Evolutionary conservation across 2,329 filamentous ascomycete genomes (phyloP), one percentile per base, ranked within the genome.

Genomic region (Colletotrichum lindemuthianum): DNA sequence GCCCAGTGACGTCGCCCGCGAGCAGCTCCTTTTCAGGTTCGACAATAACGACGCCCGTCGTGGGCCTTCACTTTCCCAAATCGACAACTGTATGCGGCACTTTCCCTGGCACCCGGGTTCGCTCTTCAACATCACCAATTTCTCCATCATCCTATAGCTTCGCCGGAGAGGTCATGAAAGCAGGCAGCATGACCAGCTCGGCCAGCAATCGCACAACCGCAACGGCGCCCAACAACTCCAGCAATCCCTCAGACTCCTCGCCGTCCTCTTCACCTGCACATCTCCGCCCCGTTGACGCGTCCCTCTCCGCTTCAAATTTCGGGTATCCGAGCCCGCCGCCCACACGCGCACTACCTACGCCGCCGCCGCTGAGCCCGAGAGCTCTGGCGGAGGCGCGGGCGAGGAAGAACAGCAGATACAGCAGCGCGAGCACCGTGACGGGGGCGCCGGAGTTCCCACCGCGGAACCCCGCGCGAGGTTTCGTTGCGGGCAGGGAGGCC

Each of bases 281-380:
- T 2, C 72, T 74, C 1, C 72, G 78, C 2, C 76, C 76, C 1
- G 76, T 78, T 50, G 76, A 78, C 16, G 60, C 65, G 3, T 72
- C 73, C 3, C 71, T 79, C 5, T 75, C 77, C 66, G 77, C 79
- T 6, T 76, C 78, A 0, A 76, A 76, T 33, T 69, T 74, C 2
- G 70, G 73, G 73, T 3, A 73, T 69, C 24, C 78, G 16, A 80
- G 81, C 0, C 81, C 83, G 0, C 81, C 82, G 0, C 82, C 83
- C 0, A 80, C 67, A 6, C 74, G 77, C n/a, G 79, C 79, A 3
- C 75, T 84, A 3, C 80, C 81, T 0, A 68, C 70, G 1, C 73
- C 74, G 6, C 75, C 76, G 0, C 67, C 70, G 6, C 44, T 58
- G 8, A 63, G 40, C 11, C 63, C 66, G 24, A 24, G 4, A 24